phyloP scores from a whole-genome alignment of 2,329 filamentous ascomycete species.

The Fusarium sp. region DNA sequence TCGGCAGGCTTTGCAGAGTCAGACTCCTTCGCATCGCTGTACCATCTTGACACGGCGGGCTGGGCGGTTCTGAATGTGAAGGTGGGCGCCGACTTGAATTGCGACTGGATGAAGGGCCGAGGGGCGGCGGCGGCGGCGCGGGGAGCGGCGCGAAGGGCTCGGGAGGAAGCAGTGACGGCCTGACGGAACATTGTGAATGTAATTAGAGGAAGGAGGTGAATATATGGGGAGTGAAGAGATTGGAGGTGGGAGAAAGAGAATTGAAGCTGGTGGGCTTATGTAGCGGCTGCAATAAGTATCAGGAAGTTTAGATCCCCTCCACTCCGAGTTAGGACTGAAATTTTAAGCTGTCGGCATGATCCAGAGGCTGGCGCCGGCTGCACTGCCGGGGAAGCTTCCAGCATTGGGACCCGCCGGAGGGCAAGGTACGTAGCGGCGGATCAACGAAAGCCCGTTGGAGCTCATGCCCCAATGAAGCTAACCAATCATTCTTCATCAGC shows the following conservation, averaged over 20 bases:
- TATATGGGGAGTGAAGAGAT: constrained; percentile 11
- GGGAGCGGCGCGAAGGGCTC: constrained; percentile 56
- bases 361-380: constrained; percentile 38
- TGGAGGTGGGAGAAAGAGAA: constrained; percentile 6
- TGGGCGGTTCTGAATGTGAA: constrained; percentile 51
- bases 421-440: constrained; percentile 36
- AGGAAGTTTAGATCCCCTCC: constrained; percentile 37
- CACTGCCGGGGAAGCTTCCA: constrained; percentile 37
- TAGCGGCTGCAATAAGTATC: constrained; percentile 37
- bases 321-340: constrained; percentile 41
- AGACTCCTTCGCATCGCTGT: constrained; percentile 58
- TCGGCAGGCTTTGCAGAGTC: constrained; percentile 42
- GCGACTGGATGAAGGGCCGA: constrained; percentile 50
- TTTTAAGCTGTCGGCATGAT: constrained; percentile 45
- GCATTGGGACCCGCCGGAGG: neutral
- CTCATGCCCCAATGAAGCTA: constrained; percentile 1
- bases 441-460: constrained; percentile 44
- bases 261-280: constrained; percentile 22
- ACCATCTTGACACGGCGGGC: constrained; percentile 55
- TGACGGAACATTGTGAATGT: constrained; percentile 58
- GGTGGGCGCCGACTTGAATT: constrained; percentile 51
- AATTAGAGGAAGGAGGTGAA: constrained; percentile 2
- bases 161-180: constrained; percentile 55
- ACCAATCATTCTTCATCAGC: constrained; percentile 17
- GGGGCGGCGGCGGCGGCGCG: constrained; percentile 49